Evolutionary conservation across 768 basidiomycete genomes (phyloP).

Genomic region (Mycena capillaripes): DNA sequence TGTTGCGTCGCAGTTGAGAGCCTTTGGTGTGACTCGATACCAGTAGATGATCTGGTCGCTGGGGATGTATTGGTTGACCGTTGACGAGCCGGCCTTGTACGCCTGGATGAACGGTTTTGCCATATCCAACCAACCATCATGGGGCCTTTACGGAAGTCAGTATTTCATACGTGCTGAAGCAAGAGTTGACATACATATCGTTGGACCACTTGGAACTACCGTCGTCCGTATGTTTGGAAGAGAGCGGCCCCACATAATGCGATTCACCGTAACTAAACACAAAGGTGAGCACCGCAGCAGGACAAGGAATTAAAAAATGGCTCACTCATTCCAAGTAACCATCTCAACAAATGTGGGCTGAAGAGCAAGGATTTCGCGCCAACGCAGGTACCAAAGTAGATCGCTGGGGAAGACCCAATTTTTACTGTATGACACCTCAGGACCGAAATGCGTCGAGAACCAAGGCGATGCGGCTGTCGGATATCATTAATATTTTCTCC

Average conservation of each 20-base stretch:
- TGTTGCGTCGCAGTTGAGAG: slow-evolving; percentile 38
- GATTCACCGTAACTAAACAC: slow-evolving; percentile 57
- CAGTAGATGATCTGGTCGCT: slow-evolving; percentile 39
- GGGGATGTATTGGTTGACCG: slow-evolving; percentile 27
- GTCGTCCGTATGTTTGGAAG: slow-evolving; percentile 38
- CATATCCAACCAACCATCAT: slow-evolving; percentile 57
- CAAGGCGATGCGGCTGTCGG: slow-evolving; percentile 58
- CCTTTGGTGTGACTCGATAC: slow-evolving; percentile 36
- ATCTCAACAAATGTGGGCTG: slow-evolving; percentile 47
- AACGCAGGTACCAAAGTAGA: slow-evolving; percentile 37
- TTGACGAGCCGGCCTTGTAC: slow-evolving; percentile 57
- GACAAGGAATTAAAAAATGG: background rate
- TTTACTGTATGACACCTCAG: slow-evolving; percentile 40
- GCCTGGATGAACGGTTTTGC: slow-evolving; percentile 61
- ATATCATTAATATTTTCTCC: background rate
- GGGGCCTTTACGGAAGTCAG: slow-evolving; percentile 26
- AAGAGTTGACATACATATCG: slow-evolving; percentile 28
- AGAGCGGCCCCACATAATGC: slow-evolving; percentile 65
- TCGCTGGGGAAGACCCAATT: slow-evolving; percentile 42
- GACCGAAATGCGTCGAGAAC: slow-evolving; percentile 57
- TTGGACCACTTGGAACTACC: slow-evolving; percentile 40
- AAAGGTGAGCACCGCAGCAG: background rate
- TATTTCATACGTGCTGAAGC: background rate
- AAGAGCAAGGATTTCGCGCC: slow-evolving; percentile 32
- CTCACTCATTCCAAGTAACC: slow-evolving; percentile 59